phyloP scores from a whole-genome alignment of 768 basidiomycete species.

The Suillus subalutaceus region DNA sequence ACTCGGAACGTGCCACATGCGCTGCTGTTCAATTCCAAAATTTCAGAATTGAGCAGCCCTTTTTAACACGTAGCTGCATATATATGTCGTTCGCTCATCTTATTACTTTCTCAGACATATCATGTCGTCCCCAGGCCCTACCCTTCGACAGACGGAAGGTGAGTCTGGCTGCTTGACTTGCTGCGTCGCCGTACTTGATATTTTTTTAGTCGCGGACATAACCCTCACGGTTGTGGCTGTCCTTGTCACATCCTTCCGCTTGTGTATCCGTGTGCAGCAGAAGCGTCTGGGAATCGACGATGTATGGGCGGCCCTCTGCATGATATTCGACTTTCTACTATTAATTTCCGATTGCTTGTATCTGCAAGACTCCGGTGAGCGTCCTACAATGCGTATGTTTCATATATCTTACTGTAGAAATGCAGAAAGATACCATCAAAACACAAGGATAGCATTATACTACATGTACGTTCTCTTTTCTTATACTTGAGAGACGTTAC shows the following conservation, averaged over 20 bases:
- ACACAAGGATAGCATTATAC: background rate
- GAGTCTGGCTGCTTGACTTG: background rate
- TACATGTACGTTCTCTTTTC: background rate
- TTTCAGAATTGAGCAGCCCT: background rate
- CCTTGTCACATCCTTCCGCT: background rate
- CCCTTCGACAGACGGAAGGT: background rate
- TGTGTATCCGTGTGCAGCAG: background rate
- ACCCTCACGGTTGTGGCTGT: background rate
- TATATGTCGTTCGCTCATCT: background rate
- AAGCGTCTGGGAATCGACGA: background rate
- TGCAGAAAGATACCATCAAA: background rate
- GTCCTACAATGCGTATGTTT: background rate
- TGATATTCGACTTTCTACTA: background rate
- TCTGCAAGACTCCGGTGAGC: background rate
- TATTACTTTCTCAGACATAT: background rate
- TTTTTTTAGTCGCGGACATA: background rate
- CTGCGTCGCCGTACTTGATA: background rate
- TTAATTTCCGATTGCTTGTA: background rate
- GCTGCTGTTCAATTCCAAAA: background rate
- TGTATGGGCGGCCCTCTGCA: background rate
- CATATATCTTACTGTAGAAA: background rate
- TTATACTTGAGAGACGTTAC: background rate
- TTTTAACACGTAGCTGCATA: background rate
- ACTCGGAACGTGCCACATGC: background rate
- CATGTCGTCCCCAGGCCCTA: background rate